Evolutionary conservation across 2,329 filamentous ascomycete genomes (phyloP).

Genomic region (Colletotrichum liaoningense): DNA sequence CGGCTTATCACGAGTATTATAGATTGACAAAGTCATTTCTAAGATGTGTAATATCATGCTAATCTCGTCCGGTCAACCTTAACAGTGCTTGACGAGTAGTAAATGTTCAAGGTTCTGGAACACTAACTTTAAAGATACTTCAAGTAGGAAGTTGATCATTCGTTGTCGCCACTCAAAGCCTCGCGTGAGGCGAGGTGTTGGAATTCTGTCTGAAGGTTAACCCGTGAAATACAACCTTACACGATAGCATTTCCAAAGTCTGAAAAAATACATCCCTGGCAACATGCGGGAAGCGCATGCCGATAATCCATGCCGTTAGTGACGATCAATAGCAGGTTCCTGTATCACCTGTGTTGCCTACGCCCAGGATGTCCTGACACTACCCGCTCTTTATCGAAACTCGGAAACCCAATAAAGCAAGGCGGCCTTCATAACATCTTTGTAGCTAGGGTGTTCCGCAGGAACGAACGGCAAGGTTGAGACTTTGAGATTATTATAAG

Average conservation of each 20-base stretch:
- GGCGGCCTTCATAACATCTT: neutral
- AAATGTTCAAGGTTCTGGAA: neutral
- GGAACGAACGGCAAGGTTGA: neutral
- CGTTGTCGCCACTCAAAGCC: neutral
- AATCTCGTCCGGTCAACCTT: neutral
- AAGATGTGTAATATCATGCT: neutral
- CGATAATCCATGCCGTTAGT: neutral
- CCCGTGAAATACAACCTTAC: neutral
- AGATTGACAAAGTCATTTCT: neutral
- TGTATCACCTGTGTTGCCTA: neutral
- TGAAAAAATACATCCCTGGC: neutral
- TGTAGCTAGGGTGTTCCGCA: neutral
- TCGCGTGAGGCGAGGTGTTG: no score
- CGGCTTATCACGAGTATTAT: neutral
- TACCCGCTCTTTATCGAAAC: neutral
- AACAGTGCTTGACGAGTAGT: neutral
- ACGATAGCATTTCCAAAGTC: neutral
- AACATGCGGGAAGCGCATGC: neutral
- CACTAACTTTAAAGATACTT: neutral
- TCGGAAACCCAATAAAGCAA: neutral
- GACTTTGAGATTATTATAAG: constrained; percentile 10
- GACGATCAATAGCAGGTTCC: neutral
- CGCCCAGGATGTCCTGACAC: neutral
- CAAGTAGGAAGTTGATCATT: neutral
- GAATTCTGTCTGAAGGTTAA: neutral